Evolutionary conservation across 1,284 basidiomycete genomes (phyloP), one percentile per base, ranked within the genome.

Genomic region (Phenoliferia sp.): DNA sequence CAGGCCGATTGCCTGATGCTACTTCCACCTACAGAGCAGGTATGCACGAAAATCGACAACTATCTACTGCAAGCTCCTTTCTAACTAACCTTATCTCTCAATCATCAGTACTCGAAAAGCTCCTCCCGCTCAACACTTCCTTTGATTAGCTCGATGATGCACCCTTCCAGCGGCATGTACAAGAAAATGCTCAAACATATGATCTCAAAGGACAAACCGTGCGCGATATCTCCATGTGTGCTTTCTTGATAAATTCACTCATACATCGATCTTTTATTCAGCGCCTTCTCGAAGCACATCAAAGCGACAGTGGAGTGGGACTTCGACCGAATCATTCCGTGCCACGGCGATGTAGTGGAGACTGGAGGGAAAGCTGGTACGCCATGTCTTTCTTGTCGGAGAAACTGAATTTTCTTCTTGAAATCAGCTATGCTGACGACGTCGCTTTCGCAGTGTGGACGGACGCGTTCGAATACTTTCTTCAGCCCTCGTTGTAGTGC

Each of bases 1-100:
- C 83, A 90, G 77, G 94, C 90, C 0, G 95, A 99, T 78, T 81
- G 97, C 55, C 78, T 98, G 5, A 88, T 95, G 82, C 97, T 97
- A 80, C 82, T 97, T 9, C 94, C 94, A 0, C 83, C 86, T 4
- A 87, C 79, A 0, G 94, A 98, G 79, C 94, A 97, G 81, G 90
- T 89, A 71, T 33, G 79, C n/a, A n/a, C n/a, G n/a, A n/a, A n/a
- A n/a, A n/a, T n/a, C n/a, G n/a, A n/a, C n/a, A n/a, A n/a, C n/a
- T n/a, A n/a, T 44, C 39, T 44, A 44, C 39, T 44, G 12, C 22
- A 12, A 22, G 50, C 26, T 29, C 22, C 44, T 44, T n/a, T n/a
- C n/a, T n/a, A n/a, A n/a, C n/a, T n/a, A n/a, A n/a, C n/a, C n/a
- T n/a, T n/a, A n/a, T n/a, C n/a, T n/a, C n/a, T n/a, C n/a, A n/a